These are phyloP conservation scores for Cercophora newfieldiana DNA, from an alignment of 495 filamentous ascomycete species.

Conservation along the genomic window DNA sequence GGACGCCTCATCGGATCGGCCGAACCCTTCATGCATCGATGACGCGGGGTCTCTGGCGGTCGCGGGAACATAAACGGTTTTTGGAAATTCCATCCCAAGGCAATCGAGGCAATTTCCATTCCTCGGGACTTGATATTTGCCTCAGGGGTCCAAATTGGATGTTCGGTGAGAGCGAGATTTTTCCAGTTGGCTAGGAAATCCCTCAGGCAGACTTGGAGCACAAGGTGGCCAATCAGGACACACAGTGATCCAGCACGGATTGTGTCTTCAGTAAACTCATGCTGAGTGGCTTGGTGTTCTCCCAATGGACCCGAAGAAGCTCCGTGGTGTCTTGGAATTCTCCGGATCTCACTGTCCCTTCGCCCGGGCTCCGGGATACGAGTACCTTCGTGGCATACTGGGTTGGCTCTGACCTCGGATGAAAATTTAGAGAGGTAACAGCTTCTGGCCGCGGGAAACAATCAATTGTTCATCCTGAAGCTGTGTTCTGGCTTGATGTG, in stretches of 20 bases:
- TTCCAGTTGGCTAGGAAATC: background rate
- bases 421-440: background rate
- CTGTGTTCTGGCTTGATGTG: background rate
- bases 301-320: background rate
- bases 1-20: background rate
- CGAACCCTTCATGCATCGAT: background rate
- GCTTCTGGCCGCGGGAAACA: background rate
- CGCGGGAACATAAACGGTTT: too few relatives aligned
- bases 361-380: too few relatives aligned
- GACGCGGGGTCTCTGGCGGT: too few relatives aligned
- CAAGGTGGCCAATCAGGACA: background rate
- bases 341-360: background rate
- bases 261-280: background rate
- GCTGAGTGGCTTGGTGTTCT: background rate
- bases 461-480: background rate
- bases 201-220: background rate
- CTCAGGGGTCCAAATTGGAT: background rate
- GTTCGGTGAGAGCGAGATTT: background rate
- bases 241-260: background rate
- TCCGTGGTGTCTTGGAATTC: background rate
- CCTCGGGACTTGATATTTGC: too few relatives aligned
- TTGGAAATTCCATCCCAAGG: background rate
- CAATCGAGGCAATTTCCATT: background rate
- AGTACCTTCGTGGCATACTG: too few relatives aligned
- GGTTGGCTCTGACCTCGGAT: too few relatives aligned